A percentile compares a stretch with the other conserved stretches of the same genome.
These are phyloP conservation scores for Aspergillus cejpii DNA, from an alignment of 2,329 filamentous ascomycete genomes.

Conservation along the genomic window DNA sequence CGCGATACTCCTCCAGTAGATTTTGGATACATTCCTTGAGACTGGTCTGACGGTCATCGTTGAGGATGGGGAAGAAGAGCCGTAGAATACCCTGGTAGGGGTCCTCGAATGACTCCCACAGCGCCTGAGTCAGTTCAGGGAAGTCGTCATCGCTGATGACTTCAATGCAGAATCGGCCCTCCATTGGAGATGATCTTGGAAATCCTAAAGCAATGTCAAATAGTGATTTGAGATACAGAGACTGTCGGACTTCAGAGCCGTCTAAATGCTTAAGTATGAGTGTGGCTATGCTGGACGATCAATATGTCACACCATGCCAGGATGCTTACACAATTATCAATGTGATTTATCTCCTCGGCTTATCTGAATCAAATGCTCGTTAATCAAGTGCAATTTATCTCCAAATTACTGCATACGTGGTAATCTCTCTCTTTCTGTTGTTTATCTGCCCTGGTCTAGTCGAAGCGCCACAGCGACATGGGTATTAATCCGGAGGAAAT, in stretches of 20 bases:
- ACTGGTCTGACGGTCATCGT: conserved; percentile 18
- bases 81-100: conserved; percentile 25
- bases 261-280: neutral
- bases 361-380: too few relatives aligned
- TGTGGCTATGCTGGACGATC: neutral
- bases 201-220: too few relatives aligned
- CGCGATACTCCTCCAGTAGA: conserved; percentile 18
- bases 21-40: conserved; percentile 17
- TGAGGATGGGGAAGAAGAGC: conserved; percentile 23
- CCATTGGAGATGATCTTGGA: neutral
- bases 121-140: conserved; percentile 5
- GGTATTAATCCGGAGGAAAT: neutral
- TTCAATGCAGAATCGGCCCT: neutral
- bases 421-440: neutral
- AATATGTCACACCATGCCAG: neutral
- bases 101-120: conserved; percentile 17
- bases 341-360: too few relatives aligned
- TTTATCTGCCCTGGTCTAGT: neutral
- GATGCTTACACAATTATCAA: neutral
- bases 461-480: neutral
- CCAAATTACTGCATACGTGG: neutral
- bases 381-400: too few relatives aligned
- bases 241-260: too few relatives aligned
- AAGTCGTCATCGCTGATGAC: conserved; percentile 7
- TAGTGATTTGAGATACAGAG: too few relatives aligned